A percentile compares a stretch with the other conserved stretches of the same genome.
Conservation (phyloP, 768 basidiomycete genomes). For the Boletus speciosus region DNA sequence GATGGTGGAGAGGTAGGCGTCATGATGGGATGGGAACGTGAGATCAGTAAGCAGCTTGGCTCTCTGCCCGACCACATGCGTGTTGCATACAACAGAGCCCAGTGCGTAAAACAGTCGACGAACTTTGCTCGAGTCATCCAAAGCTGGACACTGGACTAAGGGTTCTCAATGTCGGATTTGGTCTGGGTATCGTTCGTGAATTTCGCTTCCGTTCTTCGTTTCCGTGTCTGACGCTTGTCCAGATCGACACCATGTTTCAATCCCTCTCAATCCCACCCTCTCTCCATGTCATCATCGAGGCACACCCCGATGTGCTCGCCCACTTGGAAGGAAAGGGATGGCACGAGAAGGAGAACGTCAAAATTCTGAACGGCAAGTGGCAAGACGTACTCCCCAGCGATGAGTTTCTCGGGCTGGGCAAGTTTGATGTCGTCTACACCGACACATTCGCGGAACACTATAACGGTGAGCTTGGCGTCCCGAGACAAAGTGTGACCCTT, state of each 20-base stretch:
- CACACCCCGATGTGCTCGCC: conserved; percentile 87
- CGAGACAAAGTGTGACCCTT: background rate
- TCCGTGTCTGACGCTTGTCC: conserved; percentile 5
- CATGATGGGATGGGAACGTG: conserved; percentile 99
- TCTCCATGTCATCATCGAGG: conserved; percentile 88
- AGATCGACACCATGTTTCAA: conserved; percentile 88
- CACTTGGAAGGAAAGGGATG: conserved; percentile 77
- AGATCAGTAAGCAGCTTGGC: conserved; percentile 55
- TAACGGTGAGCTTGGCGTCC: conserved; percentile 38
- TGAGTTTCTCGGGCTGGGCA: conserved; percentile 58
- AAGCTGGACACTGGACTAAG: conserved; percentile 47
- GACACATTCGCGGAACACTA: conserved; percentile 94
- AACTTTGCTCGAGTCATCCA: conserved; percentile 54
- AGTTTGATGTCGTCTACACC: conserved; percentile 87
- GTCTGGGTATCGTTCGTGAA: conserved; percentile 76
- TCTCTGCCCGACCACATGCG: background rate
- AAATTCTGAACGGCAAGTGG: conserved; percentile 88
- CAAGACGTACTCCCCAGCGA: conserved; percentile 74
- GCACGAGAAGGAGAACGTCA: conserved; percentile 73
- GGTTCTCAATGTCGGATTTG: conserved; percentile 90
- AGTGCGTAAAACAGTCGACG: conserved; percentile 77
- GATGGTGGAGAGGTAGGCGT: conserved; percentile 84
- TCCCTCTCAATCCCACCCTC: conserved; percentile 52
- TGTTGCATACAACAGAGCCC: conserved; percentile 22
- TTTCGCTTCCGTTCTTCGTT: background rate